phyloP scores from a whole-genome alignment of 2,329 filamentous ascomycete species.

The Fusarium agapanthi region DNA sequence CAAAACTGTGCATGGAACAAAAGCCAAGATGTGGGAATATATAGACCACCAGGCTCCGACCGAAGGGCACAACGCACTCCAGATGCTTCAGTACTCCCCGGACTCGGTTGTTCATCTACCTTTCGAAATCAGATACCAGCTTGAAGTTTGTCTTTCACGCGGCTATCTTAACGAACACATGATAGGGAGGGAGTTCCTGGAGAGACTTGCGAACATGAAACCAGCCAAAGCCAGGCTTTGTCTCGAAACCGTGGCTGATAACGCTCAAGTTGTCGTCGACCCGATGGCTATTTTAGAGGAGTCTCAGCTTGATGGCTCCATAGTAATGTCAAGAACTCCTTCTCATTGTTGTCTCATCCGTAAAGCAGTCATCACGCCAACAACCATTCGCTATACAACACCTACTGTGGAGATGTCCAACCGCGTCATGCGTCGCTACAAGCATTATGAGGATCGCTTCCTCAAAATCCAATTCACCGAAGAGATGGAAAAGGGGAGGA shows the following conservation, averaged over 20 bases:
- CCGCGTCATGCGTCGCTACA: constrained; percentile 80
- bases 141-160: constrained; percentile 92
- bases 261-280: constrained; percentile 68
- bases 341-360: constrained; percentile 78
- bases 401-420: constrained; percentile 89
- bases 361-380: constrained; percentile 84
- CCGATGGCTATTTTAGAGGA: constrained; percentile 77
- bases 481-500: constrained; percentile 71
- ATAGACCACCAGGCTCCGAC: constrained; percentile 39
- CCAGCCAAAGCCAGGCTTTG: constrained; percentile 67
- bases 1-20: constrained; percentile 42
- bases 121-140: constrained; percentile 84
- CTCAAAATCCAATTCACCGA: constrained; percentile 90
- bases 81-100: constrained; percentile 39
- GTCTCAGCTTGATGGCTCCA: constrained; percentile 57
- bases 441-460: constrained; percentile 77
- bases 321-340: constrained; percentile 64
- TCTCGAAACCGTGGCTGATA: constrained; percentile 77
- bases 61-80: constrained; percentile 37
- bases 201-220: constrained; percentile 60
- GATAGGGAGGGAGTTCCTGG: constrained; percentile 73
- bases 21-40: constrained; percentile 44
- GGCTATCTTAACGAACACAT: constrained; percentile 80
- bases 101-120: constrained; percentile 54
- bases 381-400: constrained; percentile 79